Conservation (phyloP, 2,329 filamentous ascomycete species). For the Epichloe typhina region DNA sequence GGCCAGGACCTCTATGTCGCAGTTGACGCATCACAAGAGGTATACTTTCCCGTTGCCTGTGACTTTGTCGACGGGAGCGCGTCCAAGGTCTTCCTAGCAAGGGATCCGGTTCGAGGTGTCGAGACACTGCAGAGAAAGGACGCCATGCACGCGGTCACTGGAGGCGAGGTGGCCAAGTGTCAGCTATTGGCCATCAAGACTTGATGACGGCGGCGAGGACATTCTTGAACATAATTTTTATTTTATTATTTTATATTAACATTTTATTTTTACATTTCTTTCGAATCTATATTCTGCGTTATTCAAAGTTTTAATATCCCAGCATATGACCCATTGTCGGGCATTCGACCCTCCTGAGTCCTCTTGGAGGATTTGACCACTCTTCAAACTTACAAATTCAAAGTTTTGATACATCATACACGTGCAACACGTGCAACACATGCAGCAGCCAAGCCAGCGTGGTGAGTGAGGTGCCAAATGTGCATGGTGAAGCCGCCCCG, state of each 20-base stretch:
- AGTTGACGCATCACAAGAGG: slow-evolving; percentile 9
- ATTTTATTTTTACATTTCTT: background rate
- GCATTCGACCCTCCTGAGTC: too few relatives aligned
- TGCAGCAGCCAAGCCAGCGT: too few relatives aligned
- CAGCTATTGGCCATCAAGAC: slow-evolving; percentile 2
- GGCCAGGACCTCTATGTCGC: slow-evolving; percentile 10
- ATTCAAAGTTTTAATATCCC: too few relatives aligned
- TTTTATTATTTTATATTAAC: background rate
- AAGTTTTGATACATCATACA: too few relatives aligned
- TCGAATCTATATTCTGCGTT: too few relatives aligned
- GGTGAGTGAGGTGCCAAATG: too few relatives aligned
- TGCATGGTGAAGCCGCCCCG: too few relatives aligned
- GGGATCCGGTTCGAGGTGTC: slow-evolving; percentile 12
- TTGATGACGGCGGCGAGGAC: background rate
- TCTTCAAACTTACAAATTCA: too few relatives aligned
- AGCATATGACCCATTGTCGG: too few relatives aligned
- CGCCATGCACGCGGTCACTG: slow-evolving; percentile 14
- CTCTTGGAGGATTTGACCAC: too few relatives aligned
- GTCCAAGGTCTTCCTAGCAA: slow-evolving; percentile 16
- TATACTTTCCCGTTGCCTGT: slow-evolving; percentile 18
- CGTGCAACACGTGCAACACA: too few relatives aligned
- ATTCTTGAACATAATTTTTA: background rate
- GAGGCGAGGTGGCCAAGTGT: slow-evolving; percentile 12
- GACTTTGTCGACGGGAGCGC: slow-evolving; percentile 11
- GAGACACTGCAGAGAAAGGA: slow-evolving; percentile 12